phyloP scores from a whole-genome alignment of 129 eudicot genomes.

The Tanacetum coccineum region DNA sequence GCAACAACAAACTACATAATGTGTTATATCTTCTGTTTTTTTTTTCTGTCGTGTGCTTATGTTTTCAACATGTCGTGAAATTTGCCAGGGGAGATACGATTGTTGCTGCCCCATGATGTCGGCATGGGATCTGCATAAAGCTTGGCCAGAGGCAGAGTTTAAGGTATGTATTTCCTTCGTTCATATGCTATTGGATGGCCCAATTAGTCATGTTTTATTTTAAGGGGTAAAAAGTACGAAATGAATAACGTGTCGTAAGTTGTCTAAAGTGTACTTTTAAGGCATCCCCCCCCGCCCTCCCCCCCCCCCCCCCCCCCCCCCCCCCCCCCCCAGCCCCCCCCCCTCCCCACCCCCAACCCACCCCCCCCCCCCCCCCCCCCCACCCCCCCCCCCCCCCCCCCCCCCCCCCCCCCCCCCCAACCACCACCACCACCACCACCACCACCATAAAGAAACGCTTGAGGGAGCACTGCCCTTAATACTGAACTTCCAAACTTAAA shows the following conservation, averaged over 20 bases:
- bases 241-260: too few relatives aligned
- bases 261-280: too few relatives aligned
- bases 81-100: conserved; percentile 88
- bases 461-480: background rate
- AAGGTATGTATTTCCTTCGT: conserved; percentile 35
- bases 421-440: too few relatives aligned
- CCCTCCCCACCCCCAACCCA: too few relatives aligned
- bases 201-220: background rate
- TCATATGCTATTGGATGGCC: background rate
- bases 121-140: conserved; percentile 99
- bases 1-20: too few relatives aligned
- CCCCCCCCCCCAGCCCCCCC: too few relatives aligned
- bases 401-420: too few relatives aligned
- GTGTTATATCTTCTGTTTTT: background rate
- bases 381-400: too few relatives aligned
- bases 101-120: conserved; percentile 98
- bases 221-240: background rate
- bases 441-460: too few relatives aligned
- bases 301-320: too few relatives aligned
- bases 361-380: too few relatives aligned
- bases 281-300: too few relatives aligned
- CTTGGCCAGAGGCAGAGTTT: conserved; percentile 98
- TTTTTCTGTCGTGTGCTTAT: background rate
- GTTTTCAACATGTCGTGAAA: conserved; percentile 11
- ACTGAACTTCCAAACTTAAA: background rate